Percentiles rank a stretch among this genome's conserved stretches.
These are phyloP conservation scores for Keithomyces neogunnii DNA, from an alignment of 2,329 filamentous ascomycete species.

Conservation along the genomic window DNA sequence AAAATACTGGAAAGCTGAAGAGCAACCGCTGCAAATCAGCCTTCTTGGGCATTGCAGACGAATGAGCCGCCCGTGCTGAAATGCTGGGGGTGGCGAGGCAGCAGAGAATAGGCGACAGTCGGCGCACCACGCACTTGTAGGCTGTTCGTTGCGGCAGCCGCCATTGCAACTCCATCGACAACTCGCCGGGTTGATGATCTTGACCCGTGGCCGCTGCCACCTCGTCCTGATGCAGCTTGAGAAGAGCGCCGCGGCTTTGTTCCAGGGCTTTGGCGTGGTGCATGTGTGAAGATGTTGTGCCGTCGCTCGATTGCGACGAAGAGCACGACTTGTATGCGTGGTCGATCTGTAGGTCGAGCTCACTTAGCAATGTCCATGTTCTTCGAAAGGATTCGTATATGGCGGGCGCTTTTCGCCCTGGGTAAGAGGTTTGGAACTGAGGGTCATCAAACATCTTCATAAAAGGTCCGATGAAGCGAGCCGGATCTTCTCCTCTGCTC, in stretches of 20 bases:
- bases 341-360: neutral
- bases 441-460: constrained; percentile 16
- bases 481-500: constrained; percentile 10
- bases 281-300: too few relatives aligned
- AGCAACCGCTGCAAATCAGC: neutral
- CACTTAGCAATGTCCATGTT: neutral
- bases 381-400: neutral
- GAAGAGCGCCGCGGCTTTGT: too few relatives aligned
- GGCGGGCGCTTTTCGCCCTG: neutral
- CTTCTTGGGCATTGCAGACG: neutral
- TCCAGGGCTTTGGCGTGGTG: too few relatives aligned
- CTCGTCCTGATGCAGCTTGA: neutral
- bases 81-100: neutral
- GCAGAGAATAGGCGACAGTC: constrained; percentile 12
- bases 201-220: neutral
- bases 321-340: too few relatives aligned
- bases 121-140: constrained; percentile 12
- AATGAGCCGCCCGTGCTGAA: neutral
- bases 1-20: neutral
- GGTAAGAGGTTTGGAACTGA: constrained; percentile 6
- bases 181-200: neutral
- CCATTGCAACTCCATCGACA: neutral
- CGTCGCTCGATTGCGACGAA: too few relatives aligned
- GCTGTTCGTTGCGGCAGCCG: constrained; percentile 7
- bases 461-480: constrained; percentile 9